phyloP scores from a whole-genome alignment of 2,329 filamentous ascomycete species.

The Arthrobotrys sphaeroides region DNA sequence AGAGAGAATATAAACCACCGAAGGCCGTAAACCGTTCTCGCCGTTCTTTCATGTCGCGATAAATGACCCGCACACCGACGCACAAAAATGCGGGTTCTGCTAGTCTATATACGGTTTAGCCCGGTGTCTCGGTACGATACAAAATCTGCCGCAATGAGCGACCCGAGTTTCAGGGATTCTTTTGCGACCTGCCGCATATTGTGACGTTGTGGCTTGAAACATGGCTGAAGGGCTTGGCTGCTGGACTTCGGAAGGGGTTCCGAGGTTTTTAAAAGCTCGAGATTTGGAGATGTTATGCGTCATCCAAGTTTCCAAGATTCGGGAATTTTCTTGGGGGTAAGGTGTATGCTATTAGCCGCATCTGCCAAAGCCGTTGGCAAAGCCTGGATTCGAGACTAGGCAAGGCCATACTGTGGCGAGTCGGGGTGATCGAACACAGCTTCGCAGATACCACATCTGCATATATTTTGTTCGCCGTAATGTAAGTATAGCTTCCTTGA shows the following conservation, averaged over 20 bases:
- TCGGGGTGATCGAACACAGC: too few relatives aligned
- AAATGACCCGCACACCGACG: neutral
- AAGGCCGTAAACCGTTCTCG: too few relatives aligned
- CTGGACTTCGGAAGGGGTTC: neutral
- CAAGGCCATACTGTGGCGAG: too few relatives aligned
- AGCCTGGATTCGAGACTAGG: too few relatives aligned
- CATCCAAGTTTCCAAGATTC: too few relatives aligned
- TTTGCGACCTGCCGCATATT: slow-evolving; percentile 6
- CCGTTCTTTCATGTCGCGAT: too few relatives aligned
- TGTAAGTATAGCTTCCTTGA: too few relatives aligned
- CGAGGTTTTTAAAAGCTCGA: slow-evolving; percentile 62
- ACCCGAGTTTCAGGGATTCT: neutral
- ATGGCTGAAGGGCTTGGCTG: slow-evolving; percentile 1
- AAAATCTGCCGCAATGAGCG: neutral
- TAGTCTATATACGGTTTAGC: neutral
- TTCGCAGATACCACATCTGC: too few relatives aligned
- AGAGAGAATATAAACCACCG: neutral
- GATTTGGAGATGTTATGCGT: slow-evolving; percentile 63
- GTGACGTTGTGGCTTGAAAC: slow-evolving; percentile 17
- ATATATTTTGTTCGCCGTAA: too few relatives aligned
- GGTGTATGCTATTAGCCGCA: too few relatives aligned
- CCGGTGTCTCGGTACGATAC: neutral
- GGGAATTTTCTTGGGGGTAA: neutral
- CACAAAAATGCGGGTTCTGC: neutral
- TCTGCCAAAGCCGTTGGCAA: too few relatives aligned